These are phyloP conservation scores for Globisporangium perplexum DNA, from an alignment of 352 stramenopile genomes.

Conservation along the genomic window DNA sequence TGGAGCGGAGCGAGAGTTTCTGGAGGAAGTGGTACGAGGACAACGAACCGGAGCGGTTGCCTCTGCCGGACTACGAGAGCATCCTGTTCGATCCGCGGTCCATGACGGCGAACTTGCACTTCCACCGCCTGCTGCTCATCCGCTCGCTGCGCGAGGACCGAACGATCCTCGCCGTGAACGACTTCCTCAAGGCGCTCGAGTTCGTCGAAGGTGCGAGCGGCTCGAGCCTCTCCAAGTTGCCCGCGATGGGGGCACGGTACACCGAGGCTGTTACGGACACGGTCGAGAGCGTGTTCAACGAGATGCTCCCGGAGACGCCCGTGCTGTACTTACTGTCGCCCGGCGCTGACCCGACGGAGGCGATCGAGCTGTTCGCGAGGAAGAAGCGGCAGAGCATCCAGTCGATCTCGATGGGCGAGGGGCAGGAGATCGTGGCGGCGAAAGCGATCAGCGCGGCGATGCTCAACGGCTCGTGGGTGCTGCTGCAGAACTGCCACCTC, in stretches of 20 bases:
- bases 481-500: constrained; percentile 80
- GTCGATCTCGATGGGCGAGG: constrained; percentile 78
- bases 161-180: constrained; percentile 57
- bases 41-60: constrained; percentile 61
- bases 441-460: constrained; percentile 50
- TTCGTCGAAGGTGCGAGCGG: constrained; percentile 37
- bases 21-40: constrained; percentile 80
- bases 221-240: constrained; percentile 32
- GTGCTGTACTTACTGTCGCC: constrained; percentile 71
- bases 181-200: constrained; percentile 64
- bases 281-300: constrained; percentile 57
- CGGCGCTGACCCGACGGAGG: constrained; percentile 66
- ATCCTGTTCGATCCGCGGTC: constrained; percentile 56
- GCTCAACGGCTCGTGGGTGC: constrained; percentile 73
- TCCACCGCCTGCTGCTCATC: constrained; percentile 64
- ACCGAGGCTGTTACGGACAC: constrained; percentile 66
- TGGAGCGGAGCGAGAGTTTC: constrained; percentile 62
- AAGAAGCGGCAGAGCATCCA: constrained; percentile 64
- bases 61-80: constrained; percentile 62
- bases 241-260: constrained; percentile 55
- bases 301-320: constrained; percentile 59
- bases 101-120: constrained; percentile 62
- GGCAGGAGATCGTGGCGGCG: constrained; percentile 54
- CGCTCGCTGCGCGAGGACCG: constrained; percentile 68
- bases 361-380: constrained; percentile 59